Base-by-base conservation (phyloP, 495 filamentous ascomycete genomes). In the Aspergillus conjunctus region DNA sequence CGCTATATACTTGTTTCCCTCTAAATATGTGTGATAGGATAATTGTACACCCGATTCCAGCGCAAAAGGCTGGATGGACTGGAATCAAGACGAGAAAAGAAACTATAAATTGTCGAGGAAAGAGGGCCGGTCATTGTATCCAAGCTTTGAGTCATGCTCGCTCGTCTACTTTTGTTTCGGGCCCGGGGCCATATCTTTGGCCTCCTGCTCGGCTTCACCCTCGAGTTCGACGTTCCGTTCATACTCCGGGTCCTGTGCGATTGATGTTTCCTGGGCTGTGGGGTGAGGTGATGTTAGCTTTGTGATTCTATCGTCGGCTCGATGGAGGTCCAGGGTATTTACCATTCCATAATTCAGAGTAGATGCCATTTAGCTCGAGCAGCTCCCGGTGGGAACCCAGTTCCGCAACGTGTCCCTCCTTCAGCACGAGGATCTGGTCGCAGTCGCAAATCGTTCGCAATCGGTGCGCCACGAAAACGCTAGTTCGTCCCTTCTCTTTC, bases 361-460 rank as follows among this genome's bases (percentile, higher is more conserved):
- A 98, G 9, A 97, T 79, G 6, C 95, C 94, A 3, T 83, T 83
- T 15, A 74, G 78, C 58, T 93, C 88, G 59, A 98, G 85, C 54
- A 98, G 74, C 71, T 95, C 82, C 34, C 85, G 81, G 69, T 98
- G 94, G 12, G 90, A 95, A 0, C 95, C 94, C 37, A 79, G 83
- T 74, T 98, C 94, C 26, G 87, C 91, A 43, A 97, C 91, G 11
- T 79, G 74, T 0, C 94, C 94, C 62, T 90, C 87, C 69, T 87
- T 88, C 61, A 98, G 69, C 31, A 98, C 95, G 62, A 98, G 91
- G 66, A 98, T 98, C 75, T 87, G 79, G 73, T 97, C 94, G 54
- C 91, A 92, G 69, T 98, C 94, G 64, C 87, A 96, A 66, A 98
- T 96, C 1, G 94, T 98, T 34, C 95, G 82, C 61, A 98, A 74